Conservation (phyloP, 2,329 filamentous ascomycete species). For the Colletotrichum sansevieriae region DNA sequence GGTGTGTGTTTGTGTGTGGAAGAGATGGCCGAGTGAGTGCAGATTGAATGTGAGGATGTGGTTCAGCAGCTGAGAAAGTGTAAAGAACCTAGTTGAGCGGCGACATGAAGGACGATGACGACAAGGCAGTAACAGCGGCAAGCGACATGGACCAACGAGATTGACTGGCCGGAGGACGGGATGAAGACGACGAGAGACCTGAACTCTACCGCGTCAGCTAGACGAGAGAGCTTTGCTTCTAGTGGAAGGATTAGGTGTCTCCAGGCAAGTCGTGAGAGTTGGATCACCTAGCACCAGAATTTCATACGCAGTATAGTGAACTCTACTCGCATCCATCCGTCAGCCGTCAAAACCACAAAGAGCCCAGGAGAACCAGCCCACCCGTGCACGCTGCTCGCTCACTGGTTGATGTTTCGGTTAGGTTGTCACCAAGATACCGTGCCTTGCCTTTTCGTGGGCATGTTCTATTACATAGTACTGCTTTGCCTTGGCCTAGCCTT, state of each 20-base stretch:
- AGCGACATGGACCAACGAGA: conserved; percentile 21
- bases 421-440: conserved; percentile 17
- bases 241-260: conserved; percentile 23
- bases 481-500: conserved; percentile 8
- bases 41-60: conserved; percentile 6
- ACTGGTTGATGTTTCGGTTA: conserved; percentile 17
- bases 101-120: conserved; percentile 15
- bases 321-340: conserved; percentile 31
- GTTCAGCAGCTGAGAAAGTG: conserved; percentile 31
- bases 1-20: neutral
- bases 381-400: neutral
- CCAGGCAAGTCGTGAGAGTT: conserved; percentile 29
- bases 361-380: conserved; percentile 8
- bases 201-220: conserved; percentile 25
- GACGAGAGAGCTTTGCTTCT: conserved; percentile 20
- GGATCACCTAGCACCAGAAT: conserved; percentile 22
- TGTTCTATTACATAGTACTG: neutral
- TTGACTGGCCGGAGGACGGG: conserved; percentile 25
- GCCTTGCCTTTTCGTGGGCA: neutral
- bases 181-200: conserved; percentile 25
- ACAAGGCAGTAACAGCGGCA: conserved; percentile 10
- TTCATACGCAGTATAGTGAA: neutral
- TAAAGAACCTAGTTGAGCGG: conserved; percentile 33
- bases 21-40: conserved; percentile 1
- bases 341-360: conserved; percentile 29